Evolutionary conservation across 2,329 filamentous ascomycete species (phyloP).

Genomic region (Aspergillus quadricinctus): DNA sequence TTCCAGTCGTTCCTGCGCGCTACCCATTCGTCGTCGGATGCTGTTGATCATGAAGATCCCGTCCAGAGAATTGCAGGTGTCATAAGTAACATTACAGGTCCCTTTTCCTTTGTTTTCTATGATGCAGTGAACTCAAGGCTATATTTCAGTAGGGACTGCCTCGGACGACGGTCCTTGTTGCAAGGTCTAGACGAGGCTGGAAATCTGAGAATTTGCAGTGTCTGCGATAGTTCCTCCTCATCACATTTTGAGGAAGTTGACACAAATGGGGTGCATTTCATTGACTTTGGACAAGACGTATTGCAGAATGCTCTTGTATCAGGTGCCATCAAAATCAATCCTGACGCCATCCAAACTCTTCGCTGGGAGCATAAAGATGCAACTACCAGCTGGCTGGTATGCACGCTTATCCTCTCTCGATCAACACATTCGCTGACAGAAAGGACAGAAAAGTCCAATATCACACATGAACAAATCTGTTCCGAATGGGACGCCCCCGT

Average conservation of each 20-base stretch:
- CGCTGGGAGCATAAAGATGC: slow-evolving; percentile 23
- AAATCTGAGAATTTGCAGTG: slow-evolving; percentile 63
- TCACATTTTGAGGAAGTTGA: slow-evolving; percentile 72
- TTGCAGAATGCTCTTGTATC: slow-evolving; percentile 1
- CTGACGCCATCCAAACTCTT: slow-evolving; percentile 22
- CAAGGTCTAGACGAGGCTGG: slow-evolving; percentile 46
- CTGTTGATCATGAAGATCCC: slow-evolving; percentile 13
- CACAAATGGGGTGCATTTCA: slow-evolving; percentile 72
- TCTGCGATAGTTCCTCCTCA: slow-evolving; percentile 52
- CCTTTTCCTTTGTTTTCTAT: slow-evolving; percentile 85
- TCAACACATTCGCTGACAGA: slow-evolving; percentile 5
- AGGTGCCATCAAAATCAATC: slow-evolving; percentile 6
- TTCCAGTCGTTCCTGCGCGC: slow-evolving; percentile 56
- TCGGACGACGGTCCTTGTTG: slow-evolving; percentile 81
- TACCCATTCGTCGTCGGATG: slow-evolving; percentile 11
- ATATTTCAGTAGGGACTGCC: slow-evolving; percentile 80
- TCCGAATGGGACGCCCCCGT: slow-evolving; percentile 26
- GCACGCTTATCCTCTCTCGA: slow-evolving; percentile 2
- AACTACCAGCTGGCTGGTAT: slow-evolving; percentile 21
- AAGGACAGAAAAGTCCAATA: slow-evolving; percentile 37
- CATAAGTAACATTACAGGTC: slow-evolving; percentile 65
- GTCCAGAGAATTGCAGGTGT: slow-evolving; percentile 37
- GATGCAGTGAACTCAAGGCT: slow-evolving; percentile 59
- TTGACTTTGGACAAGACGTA: slow-evolving; percentile 48
- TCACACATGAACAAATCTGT: slow-evolving; percentile 41